Conservation (phyloP, 73 alveolate genomes). For the Vitrella brassicaformis region DNA sequence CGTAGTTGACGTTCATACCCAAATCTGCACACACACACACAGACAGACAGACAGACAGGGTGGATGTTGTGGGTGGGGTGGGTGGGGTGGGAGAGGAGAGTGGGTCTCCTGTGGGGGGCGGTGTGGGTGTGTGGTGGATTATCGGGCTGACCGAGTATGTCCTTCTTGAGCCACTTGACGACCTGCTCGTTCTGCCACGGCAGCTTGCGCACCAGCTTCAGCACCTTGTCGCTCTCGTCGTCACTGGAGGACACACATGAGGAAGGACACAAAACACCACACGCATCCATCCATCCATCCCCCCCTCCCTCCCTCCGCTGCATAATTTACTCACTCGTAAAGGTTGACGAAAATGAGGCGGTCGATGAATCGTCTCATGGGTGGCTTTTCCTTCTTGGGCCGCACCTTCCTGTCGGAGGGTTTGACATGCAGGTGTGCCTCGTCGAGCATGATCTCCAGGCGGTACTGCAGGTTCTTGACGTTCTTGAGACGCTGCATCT, state of each 20-base stretch:
- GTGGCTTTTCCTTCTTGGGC: neutral
- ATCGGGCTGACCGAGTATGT: neutral
- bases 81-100: neutral
- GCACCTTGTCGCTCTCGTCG: neutral
- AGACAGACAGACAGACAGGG: neutral
- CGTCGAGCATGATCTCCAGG: neutral
- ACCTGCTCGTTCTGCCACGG: neutral
- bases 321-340: neutral
- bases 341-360: neutral
- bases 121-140: no score
- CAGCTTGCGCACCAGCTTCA: neutral
- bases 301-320: neutral
- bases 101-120: neutral
- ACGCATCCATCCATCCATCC: neutral
- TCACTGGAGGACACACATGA: neutral
- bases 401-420: neutral
- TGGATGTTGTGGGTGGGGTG: neutral
- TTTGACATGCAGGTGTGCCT: neutral
- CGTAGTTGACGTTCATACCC: neutral
- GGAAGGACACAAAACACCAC: neutral
- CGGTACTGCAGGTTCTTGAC: neutral
- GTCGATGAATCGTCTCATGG: neutral
- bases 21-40: neutral
- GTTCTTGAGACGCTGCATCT: constrained; percentile 36
- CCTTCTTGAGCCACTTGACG: neutral